Percentiles rank a stretch among this genome's conserved stretches.
These are phyloP conservation scores for Moesziomyces sp. DNA, from an alignment of 1,284 basidiomycete genomes.

Conservation along the genomic window DNA sequence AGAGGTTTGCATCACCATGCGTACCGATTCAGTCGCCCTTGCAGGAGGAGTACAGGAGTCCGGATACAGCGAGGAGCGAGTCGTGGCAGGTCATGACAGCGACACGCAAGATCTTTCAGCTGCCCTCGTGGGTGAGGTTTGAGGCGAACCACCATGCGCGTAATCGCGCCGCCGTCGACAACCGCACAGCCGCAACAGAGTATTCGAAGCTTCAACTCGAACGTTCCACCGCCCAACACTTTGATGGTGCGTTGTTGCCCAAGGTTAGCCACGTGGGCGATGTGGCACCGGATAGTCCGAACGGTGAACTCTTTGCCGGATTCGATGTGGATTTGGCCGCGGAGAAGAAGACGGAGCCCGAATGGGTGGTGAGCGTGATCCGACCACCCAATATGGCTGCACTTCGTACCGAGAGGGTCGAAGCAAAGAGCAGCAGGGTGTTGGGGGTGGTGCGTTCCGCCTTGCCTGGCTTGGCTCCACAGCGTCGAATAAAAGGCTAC, in stretches of 20 bases:
- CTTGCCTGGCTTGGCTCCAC: slow-evolving; percentile 6
- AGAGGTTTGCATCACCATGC: slow-evolving; percentile 16
- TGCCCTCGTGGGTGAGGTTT: slow-evolving; percentile 28
- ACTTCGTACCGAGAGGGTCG: slow-evolving; percentile 4
- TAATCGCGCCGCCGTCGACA: not conserved
- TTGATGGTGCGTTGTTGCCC: not conserved
- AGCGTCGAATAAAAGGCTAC: slow-evolving; percentile 22
- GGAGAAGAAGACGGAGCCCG: not conserved
- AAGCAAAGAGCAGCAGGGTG: not conserved
- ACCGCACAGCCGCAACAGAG: slow-evolving; percentile 10
- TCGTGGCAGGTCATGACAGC: slow-evolving; percentile 19
- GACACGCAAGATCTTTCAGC: slow-evolving; percentile 15
- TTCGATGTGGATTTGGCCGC: slow-evolving; percentile 10
- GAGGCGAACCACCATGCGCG: slow-evolving; percentile 30
- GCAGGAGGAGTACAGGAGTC: too few species aligned
- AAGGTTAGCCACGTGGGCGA: slow-evolving; percentile 20
- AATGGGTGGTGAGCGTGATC: slow-evolving; percentile 10
- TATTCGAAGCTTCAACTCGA: not conserved
- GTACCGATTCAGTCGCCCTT: slow-evolving; percentile 6
- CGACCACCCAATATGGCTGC: slow-evolving; percentile 16
- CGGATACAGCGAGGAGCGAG: not conserved
- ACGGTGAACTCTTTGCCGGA: slow-evolving; percentile 30
- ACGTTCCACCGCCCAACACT: not conserved
- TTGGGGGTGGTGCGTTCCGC: slow-evolving; percentile 11
- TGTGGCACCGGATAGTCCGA: slow-evolving; percentile 26